Evolutionary conservation across 2,329 filamentous ascomycete species (phyloP).

Genomic region (Lecanicillium sp.): DNA sequence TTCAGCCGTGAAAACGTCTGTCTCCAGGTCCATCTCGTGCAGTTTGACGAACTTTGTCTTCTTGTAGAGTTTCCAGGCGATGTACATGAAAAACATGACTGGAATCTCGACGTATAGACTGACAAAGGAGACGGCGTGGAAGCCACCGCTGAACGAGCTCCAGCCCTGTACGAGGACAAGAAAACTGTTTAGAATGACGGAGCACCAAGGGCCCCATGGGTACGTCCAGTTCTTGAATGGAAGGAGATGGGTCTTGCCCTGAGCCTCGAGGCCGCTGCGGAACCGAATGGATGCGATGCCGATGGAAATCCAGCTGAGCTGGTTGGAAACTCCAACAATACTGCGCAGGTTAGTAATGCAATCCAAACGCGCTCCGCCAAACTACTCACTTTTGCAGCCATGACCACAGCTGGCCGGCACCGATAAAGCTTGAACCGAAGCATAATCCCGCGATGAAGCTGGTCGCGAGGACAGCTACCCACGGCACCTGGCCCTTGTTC

Average conservation of each 20-base stretch:
- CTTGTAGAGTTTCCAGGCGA: conserved; percentile 67
- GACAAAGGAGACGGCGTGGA: conserved; percentile 54
- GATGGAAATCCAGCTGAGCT: conserved; percentile 60
- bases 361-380: conserved; percentile 8
- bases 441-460: conserved; percentile 53
- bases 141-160: conserved; percentile 54
- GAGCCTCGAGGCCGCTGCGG: conserved; percentile 48
- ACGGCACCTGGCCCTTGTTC: conserved; percentile 31
- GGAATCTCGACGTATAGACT: conserved; percentile 59
- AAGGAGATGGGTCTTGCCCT: conserved; percentile 54
- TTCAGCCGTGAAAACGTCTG: conserved; percentile 51
- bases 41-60: conserved; percentile 51
- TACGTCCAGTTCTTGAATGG: conserved; percentile 65
- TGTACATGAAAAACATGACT: conserved; percentile 55
- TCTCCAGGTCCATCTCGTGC: conserved; percentile 56
- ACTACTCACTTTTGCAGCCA: conserved; percentile 60
- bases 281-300: conserved; percentile 61
- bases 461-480: conserved; percentile 42
- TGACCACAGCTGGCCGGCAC: conserved; percentile 58
- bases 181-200: conserved; percentile 50
- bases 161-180: conserved; percentile 60
- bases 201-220: conserved; percentile 53
- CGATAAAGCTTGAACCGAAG: conserved; percentile 60
- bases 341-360: conserved; percentile 27
- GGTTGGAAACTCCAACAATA: conserved; percentile 62